Percentiles rank a stretch among this genome's conserved stretches.
phyloP scores from a whole-genome alignment of 768 basidiomycete genomes.

The Daedaleopsis sinensis region DNA sequence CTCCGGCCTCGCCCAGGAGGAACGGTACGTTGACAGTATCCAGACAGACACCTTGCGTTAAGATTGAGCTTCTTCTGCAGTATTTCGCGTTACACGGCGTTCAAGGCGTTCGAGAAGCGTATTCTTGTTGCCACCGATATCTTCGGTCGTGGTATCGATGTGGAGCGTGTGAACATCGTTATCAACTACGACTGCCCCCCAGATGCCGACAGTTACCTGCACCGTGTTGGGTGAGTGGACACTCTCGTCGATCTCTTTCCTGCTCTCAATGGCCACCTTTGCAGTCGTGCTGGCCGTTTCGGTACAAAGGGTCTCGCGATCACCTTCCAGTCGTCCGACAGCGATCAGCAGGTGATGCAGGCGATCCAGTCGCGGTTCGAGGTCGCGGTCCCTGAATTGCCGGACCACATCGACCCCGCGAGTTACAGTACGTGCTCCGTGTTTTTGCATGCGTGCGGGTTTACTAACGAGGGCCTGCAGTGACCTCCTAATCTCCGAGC shows the following conservation, averaged over 20 bases:
- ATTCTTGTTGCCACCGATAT: constrained; percentile 99
- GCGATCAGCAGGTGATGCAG: constrained; percentile 92
- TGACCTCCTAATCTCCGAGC: constrained; percentile 24
- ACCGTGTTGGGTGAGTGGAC: constrained; percentile 84
- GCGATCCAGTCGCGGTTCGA: constrained; percentile 97
- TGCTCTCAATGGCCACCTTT: not conserved
- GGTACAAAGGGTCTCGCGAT: constrained; percentile 99
- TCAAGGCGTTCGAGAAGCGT: constrained; percentile 99
- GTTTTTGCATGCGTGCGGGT: not conserved
- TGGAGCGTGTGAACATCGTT: constrained; percentile 99
- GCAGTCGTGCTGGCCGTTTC: constrained; percentile 95
- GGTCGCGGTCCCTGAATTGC: constrained; percentile 94
- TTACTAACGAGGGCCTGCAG: constrained; percentile 9
- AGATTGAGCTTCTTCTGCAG: constrained; percentile 41
- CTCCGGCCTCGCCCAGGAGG: constrained; percentile 91
- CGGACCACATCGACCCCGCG: constrained; percentile 91
- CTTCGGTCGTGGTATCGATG: constrained; percentile 99
- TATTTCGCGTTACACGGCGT: constrained; percentile 93
- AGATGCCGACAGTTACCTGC: constrained; percentile 97
- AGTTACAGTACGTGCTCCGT: constrained; percentile 80
- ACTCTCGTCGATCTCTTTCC: too few species aligned
- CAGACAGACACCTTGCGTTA: not conserved
- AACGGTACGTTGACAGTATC: constrained; percentile 64
- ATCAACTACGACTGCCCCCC: constrained; percentile 98
- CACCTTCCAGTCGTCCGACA: constrained; percentile 92